Evolutionary conservation across 1,284 basidiomycete species (phyloP).

Genomic region (Naganishia albida): DNA sequence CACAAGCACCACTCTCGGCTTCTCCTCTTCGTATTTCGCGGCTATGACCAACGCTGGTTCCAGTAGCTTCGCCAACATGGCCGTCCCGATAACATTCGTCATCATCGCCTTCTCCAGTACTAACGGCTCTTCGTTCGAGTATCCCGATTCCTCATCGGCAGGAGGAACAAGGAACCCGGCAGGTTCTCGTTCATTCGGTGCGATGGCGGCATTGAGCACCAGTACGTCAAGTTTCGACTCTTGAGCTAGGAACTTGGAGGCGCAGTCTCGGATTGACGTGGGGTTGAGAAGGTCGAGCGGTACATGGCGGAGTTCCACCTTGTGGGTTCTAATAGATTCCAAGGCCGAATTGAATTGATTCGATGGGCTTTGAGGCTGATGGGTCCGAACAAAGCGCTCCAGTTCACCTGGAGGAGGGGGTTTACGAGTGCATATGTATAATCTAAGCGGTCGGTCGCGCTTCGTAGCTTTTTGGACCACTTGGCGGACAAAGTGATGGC

Average conservation of each 20-base stretch:
- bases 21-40: not conserved
- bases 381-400: not conserved
- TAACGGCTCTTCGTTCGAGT: not conserved
- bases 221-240: conserved; percentile 26
- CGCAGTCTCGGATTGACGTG: conserved; percentile 24
- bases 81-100: conserved; percentile 30
- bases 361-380: not conserved
- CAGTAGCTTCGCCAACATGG: conserved; percentile 17
- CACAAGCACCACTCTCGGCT: conserved; percentile 23
- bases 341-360: not conserved
- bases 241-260: conserved; percentile 8
- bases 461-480: not conserved
- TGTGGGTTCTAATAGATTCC: too few relatives aligned
- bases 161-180: conserved; percentile 1
- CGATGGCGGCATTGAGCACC: conserved; percentile 28
- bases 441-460: conserved; percentile 8
- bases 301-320: conserved; percentile 16
- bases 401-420: conserved; percentile 6
- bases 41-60: conserved; percentile 17
- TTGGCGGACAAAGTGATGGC: conserved; percentile 4
- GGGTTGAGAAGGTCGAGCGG: conserved; percentile 28
- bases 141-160: not conserved
- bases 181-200: conserved; percentile 21
- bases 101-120: conserved; percentile 28
- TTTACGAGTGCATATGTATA: conserved; percentile 15